Evolutionary conservation across 768 basidiomycete genomes (phyloP).

Genomic region (Kwoniella bestiolae): DNA sequence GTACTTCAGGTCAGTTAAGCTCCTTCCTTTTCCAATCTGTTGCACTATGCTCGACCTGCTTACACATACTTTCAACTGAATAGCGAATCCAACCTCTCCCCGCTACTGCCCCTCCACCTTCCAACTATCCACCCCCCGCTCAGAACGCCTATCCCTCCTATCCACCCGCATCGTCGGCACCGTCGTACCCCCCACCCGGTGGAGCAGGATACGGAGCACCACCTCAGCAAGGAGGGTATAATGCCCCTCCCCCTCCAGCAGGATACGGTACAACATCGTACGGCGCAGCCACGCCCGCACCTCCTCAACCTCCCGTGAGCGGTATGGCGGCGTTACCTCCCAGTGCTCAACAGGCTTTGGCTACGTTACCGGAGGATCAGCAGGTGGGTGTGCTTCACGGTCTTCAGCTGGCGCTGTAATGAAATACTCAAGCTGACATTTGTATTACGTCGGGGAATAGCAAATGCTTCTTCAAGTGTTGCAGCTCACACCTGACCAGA

Average conservation of each 20-base stretch:
- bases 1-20: constrained; percentile 69
- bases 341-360: constrained; percentile 35
- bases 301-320: constrained; percentile 13
- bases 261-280: constrained; percentile 30
- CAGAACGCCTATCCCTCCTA: constrained; percentile 32
- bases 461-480: constrained; percentile 86
- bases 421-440: constrained; percentile 1
- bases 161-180: constrained; percentile 8
- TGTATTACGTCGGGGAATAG: constrained; percentile 49
- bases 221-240: constrained; percentile 1
- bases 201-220: constrained; percentile 51
- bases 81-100: constrained; percentile 51
- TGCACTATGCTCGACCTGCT: background rate
- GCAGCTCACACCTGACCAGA: constrained; percentile 77
- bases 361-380: constrained; percentile 53
- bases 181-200: constrained; percentile 47
- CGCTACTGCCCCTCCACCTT: constrained; percentile 47
- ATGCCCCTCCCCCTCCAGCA: constrained; percentile 16
- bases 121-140: constrained; percentile 20
- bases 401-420: too few relatives aligned
- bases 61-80: background rate
- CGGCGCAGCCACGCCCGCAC: constrained; percentile 40
- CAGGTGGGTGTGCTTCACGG: constrained; percentile 36
- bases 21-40: background rate
- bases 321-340: constrained; percentile 33